Base-by-base conservation (phyloP, 2,329 filamentous ascomycete genomes). In the Didymella pomorum region DNA sequence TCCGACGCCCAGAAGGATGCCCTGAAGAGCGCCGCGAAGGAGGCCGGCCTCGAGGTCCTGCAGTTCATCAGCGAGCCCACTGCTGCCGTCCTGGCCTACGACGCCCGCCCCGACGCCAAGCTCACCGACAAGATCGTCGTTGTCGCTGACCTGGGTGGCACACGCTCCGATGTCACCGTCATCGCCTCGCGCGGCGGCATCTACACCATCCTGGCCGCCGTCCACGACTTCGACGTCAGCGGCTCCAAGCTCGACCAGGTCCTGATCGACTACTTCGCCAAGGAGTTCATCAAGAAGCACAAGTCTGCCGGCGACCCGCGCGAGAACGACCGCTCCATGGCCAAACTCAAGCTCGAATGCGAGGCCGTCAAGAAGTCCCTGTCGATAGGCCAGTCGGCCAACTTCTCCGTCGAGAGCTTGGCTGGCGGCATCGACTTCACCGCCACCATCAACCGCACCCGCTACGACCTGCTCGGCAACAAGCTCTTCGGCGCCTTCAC, bases 221-320 rank as follows among this genome's bases (percentile, higher is more conserved):
- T 90, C 28, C 95, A 98, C 82, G 95, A 99, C 83, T 97, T 96
- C 80, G 93, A 98, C 74, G 91, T 94, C 68, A 89, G 91, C 56
- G 95, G 95, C 73, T 84, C 87, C 33, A 88, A 93, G 66, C 84
- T 99, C 56, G 95, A 99, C 82, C 86, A 95, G 77, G 90, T 94
- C 48, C 85, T 99, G 58, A 91, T 97, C 76, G 94, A 99, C 77
- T 89, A 97, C 83, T 97, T 98, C 70, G 91, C 94, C 70, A 99
- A 99, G 85, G 95, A 99, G 80, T 99, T 99, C 81, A 86, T 95
- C 74, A 98, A 99, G 87, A 97, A 96, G 85, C 87, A 98, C 86
- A 89, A 89, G 81, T 87, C 87, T 2, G 74, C 63, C 2, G 71
- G 67, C 57, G 95, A 98, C 78, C 95, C 95, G 21, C 87, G 93